Evolutionary conservation across 345 rosid genomes (phyloP).

Genomic region (Rubroshorea leprosula): DNA sequence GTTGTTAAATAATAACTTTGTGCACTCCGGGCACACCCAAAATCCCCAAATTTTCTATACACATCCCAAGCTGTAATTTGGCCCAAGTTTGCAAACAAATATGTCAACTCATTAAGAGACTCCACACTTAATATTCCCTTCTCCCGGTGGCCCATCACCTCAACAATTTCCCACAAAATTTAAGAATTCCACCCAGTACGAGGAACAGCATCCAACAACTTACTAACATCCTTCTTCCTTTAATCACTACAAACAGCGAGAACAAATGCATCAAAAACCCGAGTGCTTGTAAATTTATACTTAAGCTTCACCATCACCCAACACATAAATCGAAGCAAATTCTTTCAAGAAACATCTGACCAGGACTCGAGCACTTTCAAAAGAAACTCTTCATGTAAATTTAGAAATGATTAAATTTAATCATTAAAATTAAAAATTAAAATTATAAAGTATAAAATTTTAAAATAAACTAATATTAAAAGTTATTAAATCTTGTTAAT

Average conservation of each 20-base stretch:
- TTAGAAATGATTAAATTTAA: too few species aligned
- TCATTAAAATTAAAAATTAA: too few species aligned
- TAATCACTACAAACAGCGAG: slow-evolving; percentile 31
- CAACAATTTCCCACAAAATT: slow-evolving; percentile 64
- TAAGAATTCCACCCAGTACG: too few species aligned
- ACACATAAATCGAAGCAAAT: slow-evolving; percentile 49
- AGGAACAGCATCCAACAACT: too few species aligned
- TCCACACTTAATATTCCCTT: slow-evolving; percentile 33
- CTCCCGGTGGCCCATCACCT: slow-evolving; percentile 44
- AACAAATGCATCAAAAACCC: slow-evolving; percentile 43
- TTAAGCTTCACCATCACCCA: slow-evolving; percentile 45
- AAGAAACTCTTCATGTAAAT: slow-evolving; percentile 44
- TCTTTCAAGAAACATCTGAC: slow-evolving; percentile 43
- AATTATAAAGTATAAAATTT: too few species aligned
- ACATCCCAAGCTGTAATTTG: slow-evolving; percentile 64
- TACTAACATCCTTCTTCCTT: slow-evolving; percentile 47
- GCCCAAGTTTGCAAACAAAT: slow-evolving; percentile 57
- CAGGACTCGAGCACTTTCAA: slow-evolving; percentile 50
- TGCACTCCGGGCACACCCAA: slow-evolving; percentile 44
- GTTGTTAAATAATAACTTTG: slow-evolving; percentile 53
- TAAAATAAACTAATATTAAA: too few species aligned
- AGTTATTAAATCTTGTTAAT: too few species aligned
- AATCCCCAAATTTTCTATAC: slow-evolving; percentile 49
- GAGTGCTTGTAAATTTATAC: slow-evolving; percentile 28
- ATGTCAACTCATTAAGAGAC: slow-evolving; percentile 57